Evolutionary conservation across 1,284 basidiomycete genomes (phyloP).

Genomic region (Cryptococcus jaspeensis): DNA sequence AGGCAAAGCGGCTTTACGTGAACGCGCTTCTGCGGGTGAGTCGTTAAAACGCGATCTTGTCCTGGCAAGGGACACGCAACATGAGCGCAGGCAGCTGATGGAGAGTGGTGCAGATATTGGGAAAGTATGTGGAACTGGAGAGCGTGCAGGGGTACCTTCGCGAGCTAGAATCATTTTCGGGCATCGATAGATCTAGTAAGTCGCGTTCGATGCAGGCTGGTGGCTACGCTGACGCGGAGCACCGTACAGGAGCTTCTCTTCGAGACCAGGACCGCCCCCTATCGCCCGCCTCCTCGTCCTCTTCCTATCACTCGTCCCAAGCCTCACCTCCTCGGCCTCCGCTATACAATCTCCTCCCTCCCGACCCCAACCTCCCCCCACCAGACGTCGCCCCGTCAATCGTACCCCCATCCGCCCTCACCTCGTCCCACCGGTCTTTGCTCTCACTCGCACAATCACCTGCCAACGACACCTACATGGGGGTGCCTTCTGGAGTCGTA

Average conservation of each 20-base stretch:
- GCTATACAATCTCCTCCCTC: constrained; percentile 27
- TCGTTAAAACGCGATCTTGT: not conserved
- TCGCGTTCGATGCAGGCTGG: not conserved
- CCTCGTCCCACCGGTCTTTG: constrained; percentile 38
- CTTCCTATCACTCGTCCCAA: constrained; percentile 44
- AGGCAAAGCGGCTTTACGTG: constrained; percentile 88
- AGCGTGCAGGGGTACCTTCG: constrained; percentile 70
- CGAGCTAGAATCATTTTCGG: constrained; percentile 72
- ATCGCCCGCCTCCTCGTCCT: constrained; percentile 44
- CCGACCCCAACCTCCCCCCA: constrained; percentile 41
- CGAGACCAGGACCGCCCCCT: constrained; percentile 3
- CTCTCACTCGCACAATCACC: constrained; percentile 25
- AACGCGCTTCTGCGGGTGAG: constrained; percentile 78
- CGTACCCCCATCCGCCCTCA: constrained; percentile 41
- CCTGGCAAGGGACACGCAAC: not conserved
- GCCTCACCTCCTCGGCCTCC: constrained; percentile 34
- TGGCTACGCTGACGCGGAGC: not conserved
- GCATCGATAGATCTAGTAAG: constrained; percentile 1
- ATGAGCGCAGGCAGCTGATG: not conserved
- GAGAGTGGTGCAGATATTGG: constrained; percentile 61
- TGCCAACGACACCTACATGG: not conserved
- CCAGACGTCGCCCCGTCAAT: constrained; percentile 45
- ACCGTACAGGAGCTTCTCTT: not conserved
- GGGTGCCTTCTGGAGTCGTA: too few relatives aligned
- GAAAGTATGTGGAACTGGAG: constrained; percentile 79